Base-by-base conservation (phyloP, 805 yeast species). In the Lipomyces mesembrius region DNA sequence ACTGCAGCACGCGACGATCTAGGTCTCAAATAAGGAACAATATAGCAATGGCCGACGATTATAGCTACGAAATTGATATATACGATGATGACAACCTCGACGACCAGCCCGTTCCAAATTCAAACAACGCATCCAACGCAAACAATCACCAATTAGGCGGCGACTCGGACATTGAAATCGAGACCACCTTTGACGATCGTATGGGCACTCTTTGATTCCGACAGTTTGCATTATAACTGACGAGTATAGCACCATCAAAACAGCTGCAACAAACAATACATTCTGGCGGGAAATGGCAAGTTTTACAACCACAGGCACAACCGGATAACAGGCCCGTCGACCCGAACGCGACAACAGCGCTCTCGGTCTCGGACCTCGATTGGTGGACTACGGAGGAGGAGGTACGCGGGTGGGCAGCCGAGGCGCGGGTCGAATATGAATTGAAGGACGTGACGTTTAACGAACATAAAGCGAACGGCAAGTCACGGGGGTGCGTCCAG, bases 311-410 rank as follows among this genome's bases (percentile, higher is more conserved):
- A 11, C 49, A 46, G 8, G 20, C 35, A 12, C 65, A 63, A 27
- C 65, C 68, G 2, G 71, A 68, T 51, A 63, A 39, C 49, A 64
- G 71, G 12, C 66, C 71, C 5, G 37, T 68, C n/a, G 72, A 70
- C 32, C 61, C 35, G 8, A 63, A 64, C 43, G 57, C 69, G n/a
- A 59, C 72, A 2, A n/a, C 64, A 1, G 72, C 73, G 12, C 43
- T 71, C 51, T 20, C 55, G 8, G 60, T 71, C 49, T 20, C 63
- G 37, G 74, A 71, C 17, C 57, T 71, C 6, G 71, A 71, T 34
- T 71, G 74, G 74, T 71, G 74, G 74, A 70, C 69, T 14, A 60
- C 70, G 4, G 74, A 71, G 34, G 74, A 71, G 22, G 74, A 71
- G 7, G 74, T 69, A 20, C 72, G 74, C 2, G 74, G 74, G 3